Evolutionary conservation across 768 basidiomycete species (phyloP).

Genomic region (Kwoniella dendrophila): DNA sequence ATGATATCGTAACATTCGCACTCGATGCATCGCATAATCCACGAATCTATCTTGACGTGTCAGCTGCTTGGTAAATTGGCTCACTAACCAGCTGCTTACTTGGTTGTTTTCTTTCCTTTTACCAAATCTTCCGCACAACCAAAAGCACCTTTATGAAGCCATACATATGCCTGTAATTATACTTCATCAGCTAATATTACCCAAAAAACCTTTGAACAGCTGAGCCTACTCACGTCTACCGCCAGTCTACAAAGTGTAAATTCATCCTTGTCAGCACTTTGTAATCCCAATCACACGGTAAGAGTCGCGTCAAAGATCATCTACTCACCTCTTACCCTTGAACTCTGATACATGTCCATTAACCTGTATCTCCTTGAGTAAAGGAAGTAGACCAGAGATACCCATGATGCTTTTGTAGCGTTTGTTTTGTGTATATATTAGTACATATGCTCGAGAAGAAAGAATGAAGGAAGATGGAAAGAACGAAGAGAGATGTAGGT

Average conservation of each 20-base stretch:
- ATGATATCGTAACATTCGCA: constrained; percentile 80
- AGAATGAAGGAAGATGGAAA: constrained; percentile 9
- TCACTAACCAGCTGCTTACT: constrained; percentile 62
- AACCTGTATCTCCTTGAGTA: constrained; percentile 85
- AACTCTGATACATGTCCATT: constrained; percentile 77
- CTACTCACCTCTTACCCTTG: constrained; percentile 67
- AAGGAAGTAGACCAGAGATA: constrained; percentile 83
- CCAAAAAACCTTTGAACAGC: background rate
- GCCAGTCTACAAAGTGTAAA: constrained; percentile 62
- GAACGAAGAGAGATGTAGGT: background rate
- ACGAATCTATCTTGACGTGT: constrained; percentile 71
- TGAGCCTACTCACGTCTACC: constrained; percentile 65
- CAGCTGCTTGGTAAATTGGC: background rate
- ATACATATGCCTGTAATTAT: constrained; percentile 66
- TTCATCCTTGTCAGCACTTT: constrained; percentile 21
- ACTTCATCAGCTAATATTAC: background rate
- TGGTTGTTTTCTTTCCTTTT: constrained; percentile 76
- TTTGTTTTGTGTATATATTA: background rate
- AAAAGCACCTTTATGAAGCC: constrained; percentile 70
- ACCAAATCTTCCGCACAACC: constrained; percentile 89
- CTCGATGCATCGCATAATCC: constrained; percentile 90
- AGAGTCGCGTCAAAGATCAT: background rate
- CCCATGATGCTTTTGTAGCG: constrained; percentile 66
- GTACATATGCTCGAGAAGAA: background rate
- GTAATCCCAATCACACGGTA: constrained; percentile 21